Base-by-base conservation (phyloP, 2,329 filamentous ascomycete species). In the Sphaerulina vaccinii region DNA sequence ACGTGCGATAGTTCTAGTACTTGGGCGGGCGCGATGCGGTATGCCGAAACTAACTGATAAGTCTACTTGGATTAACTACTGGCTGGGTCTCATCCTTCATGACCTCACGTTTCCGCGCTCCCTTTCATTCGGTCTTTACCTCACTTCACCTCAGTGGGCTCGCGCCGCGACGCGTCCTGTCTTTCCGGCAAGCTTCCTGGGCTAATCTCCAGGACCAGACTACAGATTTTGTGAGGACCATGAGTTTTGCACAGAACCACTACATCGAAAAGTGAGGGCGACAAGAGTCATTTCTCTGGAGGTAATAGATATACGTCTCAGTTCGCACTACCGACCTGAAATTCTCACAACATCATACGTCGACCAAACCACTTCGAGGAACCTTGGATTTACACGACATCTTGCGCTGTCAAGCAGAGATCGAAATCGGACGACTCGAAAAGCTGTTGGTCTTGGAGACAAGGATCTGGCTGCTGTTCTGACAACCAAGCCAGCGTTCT, bases 1-100 rank as follows among this genome's bases (percentile, higher is more conserved):
- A 48, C 45, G n/a, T 27, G 36, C 45, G 43, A 47, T 47, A 36
- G 45, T n/a, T n/a, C n/a, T n/a, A 23, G 23, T 36, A 15, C 44
- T 32, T 47, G 24, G 44, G 15, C 19, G 10, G 22, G n/a, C n/a
- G n/a, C n/a, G n/a, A n/a, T 29, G 33, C 33, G 42, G 42, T 46
- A 37, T 46, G 43, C 43, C 43, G 43, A 44, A 46, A 46, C 6
- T 35, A 35, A 35, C 32, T n/a, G 32, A 35, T 35, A 35, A 15
- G 32, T 35, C 32, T n/a, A 44, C 29, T 32, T 46, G 24, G 29
- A 33, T 46, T 22, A 32, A 39, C 18, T 18, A 35, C 29, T 33
- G 32, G 29, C n/a, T 46, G 11, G 42, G 21, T 32, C 36, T 36
- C 41, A 46, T 46, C 32, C 43, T 46, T 19, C 43, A 32, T 37